Evolutionary conservation across 495 filamentous ascomycete genomes (phyloP), one percentile per base, ranked within the genome.

Genomic region (Penicillium diatomitis): DNA sequence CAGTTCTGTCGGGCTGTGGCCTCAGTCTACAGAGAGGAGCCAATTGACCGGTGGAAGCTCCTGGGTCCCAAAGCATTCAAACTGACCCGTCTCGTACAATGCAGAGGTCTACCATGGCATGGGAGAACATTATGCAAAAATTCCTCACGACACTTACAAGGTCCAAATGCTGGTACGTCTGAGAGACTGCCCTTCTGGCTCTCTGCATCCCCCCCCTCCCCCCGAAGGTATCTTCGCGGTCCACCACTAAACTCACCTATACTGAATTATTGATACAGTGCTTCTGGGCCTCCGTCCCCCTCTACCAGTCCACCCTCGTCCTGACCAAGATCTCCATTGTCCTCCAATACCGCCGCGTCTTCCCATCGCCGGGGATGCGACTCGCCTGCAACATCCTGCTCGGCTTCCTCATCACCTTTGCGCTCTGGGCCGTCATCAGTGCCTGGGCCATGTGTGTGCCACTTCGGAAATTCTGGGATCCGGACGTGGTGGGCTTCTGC

Each of bases 381-480:
- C 50, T 71, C 41, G 64, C 74, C 9, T 73, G 55, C 58, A 64
- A 31, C 49, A 49, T 50, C 29, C 62, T 56, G 41, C 57, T 69
- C 46, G 58, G 51, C 0, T 61, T 66, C 40, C 53, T 69, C n/a
- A 57, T 33, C 3, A 51, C 49, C 41, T 75, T 57, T 56, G 73
- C 72, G 61, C 52, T 61, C 31, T 67, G 64, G 66, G 63, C 62
- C 1, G 49, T 73, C 44, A 20, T 62, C 27, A 66, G 57, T 20
- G 65, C 64, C 36, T 67, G 65, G 65, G 57, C 58, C 0, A 69
- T 58, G 33, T 73, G 70, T 32, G 46, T 65, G 0, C 70, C 70
- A 8, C 43, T 71, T 9, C 55, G 48, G 12, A 59, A 59, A 12
- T 70, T 66, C 52, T 71, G 66, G 66, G 55, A 73, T 41, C 47